Conservation (phyloP, 768 basidiomycete genomes). For the Mycena amicta region DNA sequence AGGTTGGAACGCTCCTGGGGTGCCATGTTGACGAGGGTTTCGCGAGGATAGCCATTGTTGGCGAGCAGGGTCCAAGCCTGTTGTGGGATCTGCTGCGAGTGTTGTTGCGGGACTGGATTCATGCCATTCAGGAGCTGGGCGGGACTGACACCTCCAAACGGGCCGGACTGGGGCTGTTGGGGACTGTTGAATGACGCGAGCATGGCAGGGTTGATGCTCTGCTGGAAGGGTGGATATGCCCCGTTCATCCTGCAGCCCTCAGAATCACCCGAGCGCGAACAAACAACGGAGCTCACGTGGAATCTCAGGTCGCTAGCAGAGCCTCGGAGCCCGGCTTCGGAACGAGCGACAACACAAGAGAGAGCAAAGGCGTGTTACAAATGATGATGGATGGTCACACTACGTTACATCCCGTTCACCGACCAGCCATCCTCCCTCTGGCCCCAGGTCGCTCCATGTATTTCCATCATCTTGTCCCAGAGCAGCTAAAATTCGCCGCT, state of each 20-base stretch:
- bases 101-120: constrained; percentile 15
- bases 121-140: constrained; percentile 19
- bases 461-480: neutral
- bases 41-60: constrained; percentile 19
- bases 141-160: constrained; percentile 14
- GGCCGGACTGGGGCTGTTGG: constrained; percentile 6
- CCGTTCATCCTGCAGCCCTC: constrained; percentile 12
- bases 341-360: too few relatives aligned
- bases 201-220: constrained; percentile 23
- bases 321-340: constrained; percentile 11
- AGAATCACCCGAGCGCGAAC: neutral
- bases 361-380: neutral
- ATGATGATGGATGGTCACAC: neutral
- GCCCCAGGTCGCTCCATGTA: neutral
- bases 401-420: neutral
- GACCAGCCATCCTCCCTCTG: neutral
- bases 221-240: constrained; percentile 7
- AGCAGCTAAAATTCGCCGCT: neutral
- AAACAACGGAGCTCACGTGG: neutral
- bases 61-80: constrained; percentile 7
- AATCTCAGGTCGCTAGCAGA: neutral
- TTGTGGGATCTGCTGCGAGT: constrained; percentile 18
- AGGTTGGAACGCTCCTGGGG: constrained; percentile 11
- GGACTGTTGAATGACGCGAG: constrained; percentile 18
- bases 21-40: constrained; percentile 9